Base-by-base conservation (phyloP, 495 filamentous ascomycete species). In the Lasiosphaeria ovina region DNA sequence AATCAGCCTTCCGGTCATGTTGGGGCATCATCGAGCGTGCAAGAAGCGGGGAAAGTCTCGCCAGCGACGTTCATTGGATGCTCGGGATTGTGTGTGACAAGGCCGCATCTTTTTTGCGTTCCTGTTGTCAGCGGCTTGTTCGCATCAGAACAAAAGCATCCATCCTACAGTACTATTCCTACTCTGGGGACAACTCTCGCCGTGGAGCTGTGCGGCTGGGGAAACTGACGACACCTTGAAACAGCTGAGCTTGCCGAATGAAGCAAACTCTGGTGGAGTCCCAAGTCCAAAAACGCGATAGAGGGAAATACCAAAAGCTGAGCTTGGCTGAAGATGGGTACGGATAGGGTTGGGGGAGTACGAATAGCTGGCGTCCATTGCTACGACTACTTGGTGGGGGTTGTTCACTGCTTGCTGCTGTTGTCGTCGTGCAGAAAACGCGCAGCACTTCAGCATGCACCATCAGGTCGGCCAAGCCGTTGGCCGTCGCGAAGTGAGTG, bases 381-480 rank as follows among this genome's bases (percentile, higher is more conserved):
- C 24, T 24, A 24, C 24, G 24, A 24, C 24, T 0, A 24, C 24
- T 24, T 24, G 24, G 24, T 24, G 24, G 24, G 24, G 24, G 24
- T 24, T 24, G 24, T n/a, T n/a, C 44, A 47, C 12, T 47, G 12
- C 12, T 11, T 47, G 12, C 12, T 11, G 44, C 12, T 52, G 48
- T 44, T 50, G 31, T 51, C 35, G 31, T 24, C 33, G 33, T 58
- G 56, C 45, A 50, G 42, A 33, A 9, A 57, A 57, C 45, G 31
- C 35, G 56, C 55, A 58, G 55, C 44, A 58, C 34, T 35, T 47
- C 12, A 42, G 50, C 38, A 54, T 60, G 58, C 58, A 54, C 40
- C 51, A 36, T n/a, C 44, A 47, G 24, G 24, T 60, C 51, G 58
- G 58, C 38, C 58, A 55, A 60, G 51, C 58, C 51, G 58, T 40